These are phyloP conservation scores for Ophiosphaerella korrae DNA, from an alignment of 2,329 filamentous ascomycete genomes.

Conservation along the genomic window DNA sequence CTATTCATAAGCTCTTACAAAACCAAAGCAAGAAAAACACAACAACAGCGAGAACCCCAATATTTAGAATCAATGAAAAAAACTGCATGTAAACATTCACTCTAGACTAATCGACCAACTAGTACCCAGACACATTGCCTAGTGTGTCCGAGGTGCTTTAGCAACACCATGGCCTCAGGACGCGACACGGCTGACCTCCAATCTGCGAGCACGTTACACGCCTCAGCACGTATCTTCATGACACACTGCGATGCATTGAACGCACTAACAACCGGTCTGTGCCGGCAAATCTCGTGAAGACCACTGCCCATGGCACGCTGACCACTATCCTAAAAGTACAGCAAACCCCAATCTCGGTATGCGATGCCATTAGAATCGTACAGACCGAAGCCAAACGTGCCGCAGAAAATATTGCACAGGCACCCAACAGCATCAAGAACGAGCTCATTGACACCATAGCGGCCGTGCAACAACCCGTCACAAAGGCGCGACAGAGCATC, in stretches of 20 bases:
- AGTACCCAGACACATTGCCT: neutral
- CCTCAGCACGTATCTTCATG: slow-evolving; percentile 23
- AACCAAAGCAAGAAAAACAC: no score
- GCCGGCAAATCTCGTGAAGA: slow-evolving; percentile 11
- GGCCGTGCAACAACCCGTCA: neutral
- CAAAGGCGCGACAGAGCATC: slow-evolving; percentile 11
- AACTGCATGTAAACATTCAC: no score
- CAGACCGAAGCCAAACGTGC: neutral
- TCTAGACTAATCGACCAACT: neutral
- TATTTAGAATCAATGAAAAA: no score
- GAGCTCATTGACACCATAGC: no score
- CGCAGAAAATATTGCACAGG: no score
- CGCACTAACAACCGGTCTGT: slow-evolving; percentile 16
- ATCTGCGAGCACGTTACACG: slow-evolving; percentile 18
- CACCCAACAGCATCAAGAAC: no score
- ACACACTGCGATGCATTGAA: slow-evolving; percentile 15
- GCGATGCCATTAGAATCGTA: no score
- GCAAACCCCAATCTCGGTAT: no score
- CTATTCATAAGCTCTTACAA: no score
- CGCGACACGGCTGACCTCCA: neutral
- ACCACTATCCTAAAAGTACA: no score
- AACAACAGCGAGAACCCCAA: neutral
- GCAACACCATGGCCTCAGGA: no score
- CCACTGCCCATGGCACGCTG: slow-evolving; percentile 4
- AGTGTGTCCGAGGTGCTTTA: no score